Base-by-base conservation (phyloP, 495 filamentous ascomycete species). In the Choiromyces venosus region DNA sequence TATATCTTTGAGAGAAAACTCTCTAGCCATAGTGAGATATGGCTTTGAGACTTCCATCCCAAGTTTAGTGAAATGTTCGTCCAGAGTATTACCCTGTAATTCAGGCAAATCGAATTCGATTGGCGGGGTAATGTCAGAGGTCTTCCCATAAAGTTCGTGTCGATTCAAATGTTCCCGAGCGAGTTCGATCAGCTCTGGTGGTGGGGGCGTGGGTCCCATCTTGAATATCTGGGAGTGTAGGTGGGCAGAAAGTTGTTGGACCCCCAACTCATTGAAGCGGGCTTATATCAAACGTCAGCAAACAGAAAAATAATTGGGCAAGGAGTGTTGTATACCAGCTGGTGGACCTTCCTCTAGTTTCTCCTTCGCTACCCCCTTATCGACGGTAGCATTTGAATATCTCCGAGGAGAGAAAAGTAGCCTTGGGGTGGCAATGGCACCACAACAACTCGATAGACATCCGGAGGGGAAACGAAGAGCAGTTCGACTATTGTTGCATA, bases 61-160 rank as follows among this genome's bases (percentile, higher is more conserved):
- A 7, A 99, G 87, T 81, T 88, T 94, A 85, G 92, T 86, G 80
- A 99, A 99, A 82, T 99, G 95, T 77, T 98, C 96, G 82, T 98
- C 96, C 36, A 99, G 83, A 0, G 92, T 91, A 37, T 85, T 78
- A 6, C 95, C 96, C 68, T 92, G 90, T 12, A 99, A 87, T 25
- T 83, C 78, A 0, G 95, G 95, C 0, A 99, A 84, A 74, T 97
- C 89, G 81, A 98, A 97, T 46, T 87, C 90, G 79, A 98, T 89
- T 1, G 95, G 92, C 7, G 87, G 84, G 9, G 86, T 84, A 39
- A 86, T 88, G 79, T 92, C 93, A 78, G 89, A 91, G 69, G 91
- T 94, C 86, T 97, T 98, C 25, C 92, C 95, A 33, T 91, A 85
- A n/a, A 99, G 85, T 52, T 94, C 89, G 84, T 99, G 96, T 56